Base-by-base conservation (phyloP, 2,329 filamentous ascomycete species). In the Diaporthe eres region DNA sequence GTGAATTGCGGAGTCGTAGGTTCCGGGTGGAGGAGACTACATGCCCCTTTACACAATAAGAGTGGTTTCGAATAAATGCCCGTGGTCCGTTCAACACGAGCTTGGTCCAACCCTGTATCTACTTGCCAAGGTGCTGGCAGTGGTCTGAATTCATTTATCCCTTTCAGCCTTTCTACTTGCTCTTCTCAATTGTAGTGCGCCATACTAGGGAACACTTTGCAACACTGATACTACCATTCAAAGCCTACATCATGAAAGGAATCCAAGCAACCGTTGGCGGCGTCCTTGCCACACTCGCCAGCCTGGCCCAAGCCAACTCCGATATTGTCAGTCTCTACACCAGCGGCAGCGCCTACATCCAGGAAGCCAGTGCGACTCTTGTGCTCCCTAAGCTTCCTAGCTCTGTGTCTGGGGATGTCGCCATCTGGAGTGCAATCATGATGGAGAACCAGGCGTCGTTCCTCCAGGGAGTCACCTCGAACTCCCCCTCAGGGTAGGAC, bases 311-410 rank as follows among this genome's bases (percentile, higher is more conserved):
- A 37, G 61, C 61, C 4, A 67, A 67, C 28, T 67, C 61, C 6
- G 61, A 67, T 19, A 67, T 67, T 4, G 61, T 67, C 61, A 49
- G 42, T 28, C 61, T 67, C 19, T 67, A 49, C 61, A 67, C 61
- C 42, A 67, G 28, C 17, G 61, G 61, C 28, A 51, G 19, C 61
- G 44, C 61, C 10, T 67, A 67, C 44, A 67, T 67, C 61, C 31
- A 28, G 17, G 61, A 67, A n/a, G 61, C 61, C 3, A 67, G 61
- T 31, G 61, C 61, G 4, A 67, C 61, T 1, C 61, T 67, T 6
- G 61, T 51, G 25, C 61, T 67, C 0, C 61, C 61, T 5, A 51
- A 47, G 12, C 28, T 67, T 3, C 61, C 61, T 0, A 47, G 61
- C 31, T n/a, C 61, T n/a, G 61, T 67, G 19, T 67, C 61, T 22